Evolutionary conservation across 768 basidiomycete species (phyloP), one percentile per base, ranked within the genome.

Genomic region (Chalciporus pseudorubinellus): DNA sequence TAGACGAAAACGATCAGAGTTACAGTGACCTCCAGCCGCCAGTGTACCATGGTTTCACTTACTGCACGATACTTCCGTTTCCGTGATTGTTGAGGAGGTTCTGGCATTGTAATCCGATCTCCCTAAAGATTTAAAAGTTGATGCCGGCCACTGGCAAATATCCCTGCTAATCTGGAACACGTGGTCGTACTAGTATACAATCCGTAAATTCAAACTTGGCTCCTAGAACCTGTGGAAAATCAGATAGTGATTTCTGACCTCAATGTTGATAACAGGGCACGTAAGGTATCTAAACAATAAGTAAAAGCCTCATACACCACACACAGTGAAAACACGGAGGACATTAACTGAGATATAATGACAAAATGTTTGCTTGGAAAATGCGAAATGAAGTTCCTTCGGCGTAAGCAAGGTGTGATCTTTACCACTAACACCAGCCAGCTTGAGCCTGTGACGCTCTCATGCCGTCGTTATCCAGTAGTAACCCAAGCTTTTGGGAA

Each of bases 31-130:
- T 31, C 21, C 38, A 16, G 29, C n/a, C 18, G 33, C 6, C 33
- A 48, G 9, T 52, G 46, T 28, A 47, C n/a, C 4, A 29, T 33
- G 29, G 18, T 40, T 29, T 36, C 16, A 43, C 76, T 64, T 59
- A 81, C 80, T 44, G 81, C 77, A 39, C 75, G 73, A 55, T 79
- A 80, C 57, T 77, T 80, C 64, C 75, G 78, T 65, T 77, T 79
- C 45, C 67, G 60, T 39, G 61, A 51, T 20, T 59, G 51, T n/a
- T 42, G 52, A 48, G 45, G 26, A 12, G 56, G 44, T 18, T 62
- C 57, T 28, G 63, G 34, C 69, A 66, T 66, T 41, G 20, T n/a
- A n/a, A n/a, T n/a, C n/a, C n/a, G n/a, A 2, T 26, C 26, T 26
- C 26, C 1, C 26, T 26, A 12, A 11, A 31, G 12, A 14, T 31